Evolutionary conservation across 2,329 filamentous ascomycete genomes (phyloP).

Genomic region (Orbilia ellipsospora): DNA sequence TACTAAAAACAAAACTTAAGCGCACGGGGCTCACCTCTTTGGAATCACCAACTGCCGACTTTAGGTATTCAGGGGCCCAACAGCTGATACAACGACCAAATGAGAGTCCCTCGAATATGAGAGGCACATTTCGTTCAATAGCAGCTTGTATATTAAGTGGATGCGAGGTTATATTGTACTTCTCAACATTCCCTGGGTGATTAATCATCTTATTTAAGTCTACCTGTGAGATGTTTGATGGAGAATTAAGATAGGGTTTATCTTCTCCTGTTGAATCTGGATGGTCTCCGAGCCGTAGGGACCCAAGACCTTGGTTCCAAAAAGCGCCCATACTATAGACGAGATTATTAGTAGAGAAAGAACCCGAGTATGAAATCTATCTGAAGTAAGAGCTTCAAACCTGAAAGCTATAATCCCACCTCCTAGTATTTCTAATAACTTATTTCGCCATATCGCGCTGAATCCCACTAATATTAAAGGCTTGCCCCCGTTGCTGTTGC

Average conservation of each 20-base stretch:
- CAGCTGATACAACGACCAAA: slow-evolving; percentile 74
- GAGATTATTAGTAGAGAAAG: slow-evolving; percentile 65
- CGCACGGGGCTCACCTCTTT: slow-evolving; percentile 67
- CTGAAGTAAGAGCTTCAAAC: slow-evolving; percentile 2
- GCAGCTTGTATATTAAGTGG: slow-evolving; percentile 1
- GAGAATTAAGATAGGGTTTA: too few relatives aligned
- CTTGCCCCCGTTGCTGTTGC: neutral
- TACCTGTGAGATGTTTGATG: too few relatives aligned
- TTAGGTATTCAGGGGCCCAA: slow-evolving; percentile 78
- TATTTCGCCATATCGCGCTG: slow-evolving; percentile 31
- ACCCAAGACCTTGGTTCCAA: slow-evolving; percentile 74
- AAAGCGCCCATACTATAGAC: slow-evolving; percentile 92
- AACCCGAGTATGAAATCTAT: too few relatives aligned
- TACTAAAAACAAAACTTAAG: too few relatives aligned
- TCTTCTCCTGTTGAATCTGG: too few relatives aligned
- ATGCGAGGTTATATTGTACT: too few relatives aligned
- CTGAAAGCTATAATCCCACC: slow-evolving; percentile 48
- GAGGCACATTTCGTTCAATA: slow-evolving; percentile 63
- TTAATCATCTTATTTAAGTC: too few relatives aligned
- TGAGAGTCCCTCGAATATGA: slow-evolving; percentile 73
- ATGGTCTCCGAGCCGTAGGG: slow-evolving; percentile 1
- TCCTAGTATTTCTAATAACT: slow-evolving; percentile 34
- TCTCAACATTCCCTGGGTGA: too few relatives aligned
- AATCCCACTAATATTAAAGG: slow-evolving; percentile 28
- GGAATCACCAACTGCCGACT: slow-evolving; percentile 70